phyloP scores from a whole-genome alignment of 345 rosid species.

The Hibiscus syriacus region DNA sequence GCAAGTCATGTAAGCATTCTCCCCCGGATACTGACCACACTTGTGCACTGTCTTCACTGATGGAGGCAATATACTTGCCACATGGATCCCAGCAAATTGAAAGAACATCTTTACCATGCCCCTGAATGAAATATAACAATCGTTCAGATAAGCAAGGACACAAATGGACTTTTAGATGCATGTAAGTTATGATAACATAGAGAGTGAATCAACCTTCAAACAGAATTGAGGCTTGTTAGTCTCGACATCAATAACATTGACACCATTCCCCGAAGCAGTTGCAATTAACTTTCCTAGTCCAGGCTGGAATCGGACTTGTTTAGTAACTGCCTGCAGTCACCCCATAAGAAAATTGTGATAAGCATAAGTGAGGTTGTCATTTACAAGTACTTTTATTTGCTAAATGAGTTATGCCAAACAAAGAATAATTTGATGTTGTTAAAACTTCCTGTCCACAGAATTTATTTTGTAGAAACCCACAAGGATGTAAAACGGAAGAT shows the following conservation, averaged over 20 bases:
- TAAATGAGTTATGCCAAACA: background rate
- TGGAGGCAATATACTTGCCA: too few species aligned
- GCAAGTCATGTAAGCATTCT: conserved; percentile 16
- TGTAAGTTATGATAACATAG: background rate
- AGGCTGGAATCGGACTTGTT: conserved; percentile 27
- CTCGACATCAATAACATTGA: conserved; percentile 25
- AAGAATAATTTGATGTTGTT: background rate
- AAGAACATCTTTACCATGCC: conserved; percentile 24
- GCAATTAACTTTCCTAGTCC: conserved; percentile 18
- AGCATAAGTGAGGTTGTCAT: background rate
- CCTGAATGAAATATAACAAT: conserved; percentile 16
- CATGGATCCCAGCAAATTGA: too few species aligned
- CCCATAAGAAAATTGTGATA: background rate
- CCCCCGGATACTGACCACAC: conserved; percentile 19
- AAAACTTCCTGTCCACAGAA: background rate
- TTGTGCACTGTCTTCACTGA: conserved; percentile 21
- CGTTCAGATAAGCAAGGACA: background rate
- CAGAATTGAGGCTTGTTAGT: conserved; percentile 3
- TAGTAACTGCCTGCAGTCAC: conserved; percentile 20
- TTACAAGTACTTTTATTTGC: background rate
- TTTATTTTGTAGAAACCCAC: background rate
- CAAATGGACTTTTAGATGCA: background rate
- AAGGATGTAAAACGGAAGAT: background rate
- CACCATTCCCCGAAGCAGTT: conserved; percentile 15
- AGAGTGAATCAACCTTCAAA: too few species aligned